Evolutionary conservation across 352 stramenopile species (phyloP).

Genomic region (Phytophthora palmivora): DNA sequence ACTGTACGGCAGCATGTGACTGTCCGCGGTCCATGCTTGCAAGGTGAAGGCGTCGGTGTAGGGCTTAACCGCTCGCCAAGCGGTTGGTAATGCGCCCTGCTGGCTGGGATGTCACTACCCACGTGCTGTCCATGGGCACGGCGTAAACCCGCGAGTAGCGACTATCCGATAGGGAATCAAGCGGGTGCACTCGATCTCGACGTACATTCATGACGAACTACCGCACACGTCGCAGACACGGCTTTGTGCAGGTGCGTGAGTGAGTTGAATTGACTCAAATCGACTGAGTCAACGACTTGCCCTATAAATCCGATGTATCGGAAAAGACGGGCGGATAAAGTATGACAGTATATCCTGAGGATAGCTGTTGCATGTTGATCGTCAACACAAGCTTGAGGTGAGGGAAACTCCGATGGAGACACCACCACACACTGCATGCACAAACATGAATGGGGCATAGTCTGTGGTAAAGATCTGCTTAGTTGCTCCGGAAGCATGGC

Average conservation of each 20-base stretch:
- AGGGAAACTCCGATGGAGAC: too few relatives aligned
- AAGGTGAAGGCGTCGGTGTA: too few relatives aligned
- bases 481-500: conserved; percentile 10
- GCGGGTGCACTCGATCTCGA: not conserved
- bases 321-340: conserved; percentile 8
- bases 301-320: conserved; percentile 1
- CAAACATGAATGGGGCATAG: too few relatives aligned
- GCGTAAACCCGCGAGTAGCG: conserved; percentile 9
- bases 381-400: too few relatives aligned
- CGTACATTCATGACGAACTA: not conserved
- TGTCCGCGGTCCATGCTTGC: not conserved
- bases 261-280: not conserved
- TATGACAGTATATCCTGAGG: too few relatives aligned
- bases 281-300: too few relatives aligned
- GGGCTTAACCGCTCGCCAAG: not conserved
- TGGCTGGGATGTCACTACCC: conserved; percentile 5
- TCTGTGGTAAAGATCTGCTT: not conserved
- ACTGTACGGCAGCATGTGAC: conserved; percentile 3
- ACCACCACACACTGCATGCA: too few relatives aligned
- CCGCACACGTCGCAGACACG: conserved; percentile 15
- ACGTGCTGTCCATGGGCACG: not conserved
- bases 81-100: conserved; percentile 4
- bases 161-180: conserved; percentile 26
- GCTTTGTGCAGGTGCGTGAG: conserved; percentile 3
- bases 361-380: too few relatives aligned